These are phyloP conservation scores for Lipomyces orientalis DNA, from an alignment of 805 yeast species.

Conservation along the genomic window DNA sequence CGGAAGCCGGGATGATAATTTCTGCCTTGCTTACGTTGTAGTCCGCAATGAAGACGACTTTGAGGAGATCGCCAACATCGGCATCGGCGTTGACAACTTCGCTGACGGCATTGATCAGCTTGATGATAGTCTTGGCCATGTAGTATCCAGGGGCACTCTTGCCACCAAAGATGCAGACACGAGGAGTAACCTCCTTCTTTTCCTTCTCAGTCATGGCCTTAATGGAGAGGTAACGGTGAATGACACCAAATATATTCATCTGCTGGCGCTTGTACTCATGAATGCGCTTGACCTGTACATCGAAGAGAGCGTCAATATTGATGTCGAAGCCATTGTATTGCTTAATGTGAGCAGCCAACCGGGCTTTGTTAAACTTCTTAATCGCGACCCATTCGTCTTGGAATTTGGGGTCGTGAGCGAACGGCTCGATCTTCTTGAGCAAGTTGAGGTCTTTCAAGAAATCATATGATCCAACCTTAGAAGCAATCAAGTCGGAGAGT, in stretches of 20 bases:
- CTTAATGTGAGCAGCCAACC: slow-evolving; percentile 71
- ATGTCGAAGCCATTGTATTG: slow-evolving; percentile 66
- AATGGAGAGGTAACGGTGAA: slow-evolving; percentile 78
- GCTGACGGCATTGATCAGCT: slow-evolving; percentile 80
- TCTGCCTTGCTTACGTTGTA: slow-evolving; percentile 95
- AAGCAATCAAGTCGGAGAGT: slow-evolving; percentile 73
- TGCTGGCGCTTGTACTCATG: slow-evolving; percentile 97
- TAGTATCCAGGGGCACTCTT: slow-evolving; percentile 98
- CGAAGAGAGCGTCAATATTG: slow-evolving; percentile 78
- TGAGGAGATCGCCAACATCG: slow-evolving; percentile 74
- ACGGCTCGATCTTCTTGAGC: slow-evolving; percentile 70
- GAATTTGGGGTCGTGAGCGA: slow-evolving; percentile 70
- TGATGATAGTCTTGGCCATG: slow-evolving; percentile 90
- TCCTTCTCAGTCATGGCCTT: slow-evolving; percentile 70
- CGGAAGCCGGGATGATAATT: slow-evolving; percentile 86
- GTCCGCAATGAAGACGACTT: slow-evolving; percentile 88
- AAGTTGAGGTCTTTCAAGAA: slow-evolving; percentile 70
- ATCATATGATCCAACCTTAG: slow-evolving; percentile 70
- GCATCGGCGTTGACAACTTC: slow-evolving; percentile 79
- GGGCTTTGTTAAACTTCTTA: slow-evolving; percentile 70
- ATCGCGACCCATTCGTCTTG: slow-evolving; percentile 71
- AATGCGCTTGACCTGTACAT: slow-evolving; percentile 90
- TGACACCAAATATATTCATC: slow-evolving; percentile 86
- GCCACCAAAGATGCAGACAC: slow-evolving; percentile 87
- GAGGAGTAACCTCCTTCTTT: slow-evolving; percentile 67